These are phyloP conservation scores for Ogataea siamensis DNA, from an alignment of 805 yeast species.

Conservation along the genomic window DNA sequence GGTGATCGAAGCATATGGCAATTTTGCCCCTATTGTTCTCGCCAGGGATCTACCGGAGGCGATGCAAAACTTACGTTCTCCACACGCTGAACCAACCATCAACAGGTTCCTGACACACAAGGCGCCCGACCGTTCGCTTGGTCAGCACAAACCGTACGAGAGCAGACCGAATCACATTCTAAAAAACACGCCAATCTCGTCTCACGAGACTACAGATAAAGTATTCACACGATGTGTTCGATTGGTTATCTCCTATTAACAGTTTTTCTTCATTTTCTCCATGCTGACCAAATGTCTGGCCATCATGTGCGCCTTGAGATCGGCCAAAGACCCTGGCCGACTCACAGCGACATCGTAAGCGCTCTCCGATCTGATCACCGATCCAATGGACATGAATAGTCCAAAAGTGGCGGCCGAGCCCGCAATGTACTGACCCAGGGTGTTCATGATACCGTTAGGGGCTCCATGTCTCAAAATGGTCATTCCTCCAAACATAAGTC, in stretches of 20 bases:
- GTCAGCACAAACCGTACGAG: not conserved
- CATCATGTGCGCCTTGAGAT: conserved; percentile 41
- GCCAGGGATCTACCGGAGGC: too few species aligned
- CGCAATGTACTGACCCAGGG: conserved; percentile 92
- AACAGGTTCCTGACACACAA: too few species aligned
- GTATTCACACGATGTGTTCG: not conserved
- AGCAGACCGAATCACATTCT: not conserved
- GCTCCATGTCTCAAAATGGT: conserved; percentile 91
- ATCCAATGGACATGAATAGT: conserved; percentile 93
- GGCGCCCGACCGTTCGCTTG: too few species aligned
- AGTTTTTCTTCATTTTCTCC: conserved; percentile 27
- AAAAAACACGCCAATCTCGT: not conserved
- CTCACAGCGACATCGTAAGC: conserved; percentile 23
- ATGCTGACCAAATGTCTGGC: conserved; percentile 38
- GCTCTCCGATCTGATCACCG: conserved; percentile 79
- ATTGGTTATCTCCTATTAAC: conserved; percentile 2
- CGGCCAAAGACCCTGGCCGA: conserved; percentile 34
- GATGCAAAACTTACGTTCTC: too few species aligned
- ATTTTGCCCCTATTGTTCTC: too few species aligned
- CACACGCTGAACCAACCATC: too few species aligned
- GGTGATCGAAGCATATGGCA: too few species aligned
- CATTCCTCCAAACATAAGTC: conserved; percentile 91
- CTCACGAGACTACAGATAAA: not conserved
- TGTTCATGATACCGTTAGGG: conserved; percentile 97
- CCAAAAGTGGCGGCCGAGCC: conserved; percentile 98